A percentile compares a stretch with the other conserved stretches of the same genome.
These are phyloP conservation scores for Suhomyces bokatorum DNA, from an alignment of 1,139 yeast genomes.

Conservation along the genomic window DNA sequence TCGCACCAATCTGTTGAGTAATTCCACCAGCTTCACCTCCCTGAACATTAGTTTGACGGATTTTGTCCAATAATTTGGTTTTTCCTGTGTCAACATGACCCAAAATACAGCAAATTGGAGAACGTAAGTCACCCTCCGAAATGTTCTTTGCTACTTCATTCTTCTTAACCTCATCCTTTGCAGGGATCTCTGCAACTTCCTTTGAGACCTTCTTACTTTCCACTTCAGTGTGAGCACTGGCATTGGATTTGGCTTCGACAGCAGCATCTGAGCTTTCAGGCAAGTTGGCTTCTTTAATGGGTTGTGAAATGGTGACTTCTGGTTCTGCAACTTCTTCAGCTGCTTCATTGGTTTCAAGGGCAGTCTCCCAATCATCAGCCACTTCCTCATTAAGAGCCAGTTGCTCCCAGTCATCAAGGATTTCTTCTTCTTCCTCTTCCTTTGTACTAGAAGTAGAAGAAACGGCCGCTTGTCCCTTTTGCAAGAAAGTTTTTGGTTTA, in stretches of 20 bases:
- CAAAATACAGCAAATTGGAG: conserved; percentile 97
- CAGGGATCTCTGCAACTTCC: conserved; percentile 23
- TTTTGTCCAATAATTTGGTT: conserved; percentile 91
- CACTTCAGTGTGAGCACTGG: conserved; percentile 20
- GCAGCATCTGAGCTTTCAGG: conserved; percentile 19
- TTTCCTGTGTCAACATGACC: conserved; percentile 99
- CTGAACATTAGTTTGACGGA: conserved; percentile 98
- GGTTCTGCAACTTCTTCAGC: conserved; percentile 20
- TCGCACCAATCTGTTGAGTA: conserved; percentile 99
- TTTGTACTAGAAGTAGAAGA: conserved; percentile 23
- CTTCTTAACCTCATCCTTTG: conserved; percentile 33
- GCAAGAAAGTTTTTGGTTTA: conserved; percentile 39
- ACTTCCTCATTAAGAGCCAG: conserved; percentile 53
- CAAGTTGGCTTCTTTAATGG: neutral
- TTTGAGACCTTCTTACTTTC: conserved; percentile 15
- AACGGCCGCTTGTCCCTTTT: conserved; percentile 19
- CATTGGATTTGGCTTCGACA: too few species aligned
- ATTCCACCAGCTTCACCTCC: conserved; percentile 99
- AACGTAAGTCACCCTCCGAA: conserved; percentile 66
- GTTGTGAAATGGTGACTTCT: conserved; percentile 5
- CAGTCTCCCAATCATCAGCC: conserved; percentile 50
- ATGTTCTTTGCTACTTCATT: conserved; percentile 23
- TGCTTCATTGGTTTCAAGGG: conserved; percentile 25
- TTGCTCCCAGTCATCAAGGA: conserved; percentile 58
- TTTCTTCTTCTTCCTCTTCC: conserved; percentile 43